Percentiles rank a stretch among this genome's conserved stretches.
phyloP scores from a whole-genome alignment of 139 green algal genomes.

The Coelastrella sp. region DNA sequence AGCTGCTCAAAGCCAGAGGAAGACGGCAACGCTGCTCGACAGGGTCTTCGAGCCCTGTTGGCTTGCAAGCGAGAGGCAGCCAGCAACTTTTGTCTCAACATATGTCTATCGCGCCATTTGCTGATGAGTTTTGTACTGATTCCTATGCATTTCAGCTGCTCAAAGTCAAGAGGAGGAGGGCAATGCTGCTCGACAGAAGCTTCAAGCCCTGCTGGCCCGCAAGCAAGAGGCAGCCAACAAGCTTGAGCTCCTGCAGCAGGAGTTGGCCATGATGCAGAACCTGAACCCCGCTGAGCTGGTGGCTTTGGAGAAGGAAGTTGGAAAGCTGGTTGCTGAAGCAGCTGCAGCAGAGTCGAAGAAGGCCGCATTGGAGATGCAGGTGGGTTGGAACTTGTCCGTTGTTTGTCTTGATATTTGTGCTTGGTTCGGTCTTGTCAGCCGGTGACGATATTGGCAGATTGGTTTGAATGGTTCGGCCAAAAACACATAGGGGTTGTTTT shows the following conservation, averaged over 20 bases:
- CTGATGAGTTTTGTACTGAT: background rate
- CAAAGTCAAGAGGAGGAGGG: conserved; percentile 32
- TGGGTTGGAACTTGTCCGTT: background rate
- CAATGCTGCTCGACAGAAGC: conserved; percentile 14
- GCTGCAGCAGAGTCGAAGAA: conserved; percentile 58
- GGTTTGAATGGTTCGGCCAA: no score
- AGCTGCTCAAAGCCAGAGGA: conserved; percentile 42
- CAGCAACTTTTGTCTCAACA: conserved; percentile 18
- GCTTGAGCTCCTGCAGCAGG: conserved; percentile 63
- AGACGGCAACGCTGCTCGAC: background rate
- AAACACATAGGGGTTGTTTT: no score
- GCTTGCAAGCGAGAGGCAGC: conserved; percentile 50
- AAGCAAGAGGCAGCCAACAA: conserved; percentile 56
- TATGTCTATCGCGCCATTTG: no score
- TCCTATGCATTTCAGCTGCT: conserved; percentile 15
- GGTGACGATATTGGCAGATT: no score
- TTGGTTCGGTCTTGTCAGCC: background rate
- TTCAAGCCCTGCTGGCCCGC: conserved; percentile 40
- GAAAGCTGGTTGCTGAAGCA: conserved; percentile 48
- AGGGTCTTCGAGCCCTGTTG: conserved; percentile 36
- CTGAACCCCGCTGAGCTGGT: conserved; percentile 49
- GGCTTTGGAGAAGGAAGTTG: conserved; percentile 63
- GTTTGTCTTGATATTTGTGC: background rate
- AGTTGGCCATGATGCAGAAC: conserved; percentile 56
- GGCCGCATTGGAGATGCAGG: conserved; percentile 50